Conservation (phyloP, 192 early-diverging fungal species). For the Mortierella alpina region DNA sequence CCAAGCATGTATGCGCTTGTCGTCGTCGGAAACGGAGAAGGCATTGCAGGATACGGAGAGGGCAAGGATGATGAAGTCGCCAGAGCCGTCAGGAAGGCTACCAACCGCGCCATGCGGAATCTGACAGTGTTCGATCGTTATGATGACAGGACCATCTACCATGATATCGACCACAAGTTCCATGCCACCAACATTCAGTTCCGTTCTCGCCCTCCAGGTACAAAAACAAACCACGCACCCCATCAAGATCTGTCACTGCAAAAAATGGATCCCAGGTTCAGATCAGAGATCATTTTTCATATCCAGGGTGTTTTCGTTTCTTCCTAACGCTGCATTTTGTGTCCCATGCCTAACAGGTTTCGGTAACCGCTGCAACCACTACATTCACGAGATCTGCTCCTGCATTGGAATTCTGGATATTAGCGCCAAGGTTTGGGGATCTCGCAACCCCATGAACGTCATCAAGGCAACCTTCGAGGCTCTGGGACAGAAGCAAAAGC, state of each 20-base stretch:
- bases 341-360: slow-evolving; percentile 69
- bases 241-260: background rate
- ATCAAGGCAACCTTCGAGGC: slow-evolving; percentile 97
- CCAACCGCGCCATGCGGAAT: slow-evolving; percentile 86
- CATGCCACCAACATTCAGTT: slow-evolving; percentile 85
- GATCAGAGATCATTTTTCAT: background rate
- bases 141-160: slow-evolving; percentile 92
- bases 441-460: slow-evolving; percentile 98
- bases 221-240: too few species aligned
- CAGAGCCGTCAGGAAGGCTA: slow-evolving; percentile 89
- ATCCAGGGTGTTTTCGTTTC: slow-evolving; percentile 8
- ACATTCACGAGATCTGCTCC: slow-evolving; percentile 95
- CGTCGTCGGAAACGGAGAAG: slow-evolving; percentile 94
- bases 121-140: slow-evolving; percentile 88
- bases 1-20: slow-evolving; percentile 91
- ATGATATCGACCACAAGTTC: slow-evolving; percentile 91
- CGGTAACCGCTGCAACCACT: slow-evolving; percentile 91
- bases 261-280: background rate
- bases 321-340: background rate
- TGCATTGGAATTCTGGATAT: slow-evolving; percentile 95
- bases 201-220: slow-evolving; percentile 88
- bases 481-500: slow-evolving; percentile 74
- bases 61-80: slow-evolving; percentile 85
- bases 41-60: slow-evolving; percentile 93
- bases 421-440: slow-evolving; percentile 89